A percentile compares a stretch with the other conserved stretches of the same genome.
phyloP scores from a whole-genome alignment of 169 alveolate species.

The Plasmodium billcollinsi region DNA sequence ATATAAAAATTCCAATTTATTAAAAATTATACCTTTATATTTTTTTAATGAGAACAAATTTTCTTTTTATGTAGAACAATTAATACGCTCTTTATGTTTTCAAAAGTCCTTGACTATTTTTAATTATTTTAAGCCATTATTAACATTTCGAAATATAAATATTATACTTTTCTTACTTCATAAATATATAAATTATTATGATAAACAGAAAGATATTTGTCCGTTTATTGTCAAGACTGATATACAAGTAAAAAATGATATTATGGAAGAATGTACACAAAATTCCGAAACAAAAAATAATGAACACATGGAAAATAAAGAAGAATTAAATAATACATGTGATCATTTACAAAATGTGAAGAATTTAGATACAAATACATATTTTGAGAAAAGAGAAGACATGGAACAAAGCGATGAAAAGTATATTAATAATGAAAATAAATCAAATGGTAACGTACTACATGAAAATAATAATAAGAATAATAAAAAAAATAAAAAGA shows the following conservation, averaged over 20 bases:
- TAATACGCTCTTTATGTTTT: constrained; percentile 55
- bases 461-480: background rate
- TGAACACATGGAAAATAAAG: too few relatives aligned
- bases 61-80: constrained; percentile 40
- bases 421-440: background rate
- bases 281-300: too few relatives aligned
- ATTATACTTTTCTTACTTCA: constrained; percentile 63
- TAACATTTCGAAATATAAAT: constrained; percentile 44
- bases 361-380: too few relatives aligned
- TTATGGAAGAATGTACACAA: background rate
- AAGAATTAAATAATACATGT: too few relatives aligned
- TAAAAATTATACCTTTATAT: constrained; percentile 63
- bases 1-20: constrained; percentile 48
- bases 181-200: constrained; percentile 53
- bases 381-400: constrained; percentile 15
- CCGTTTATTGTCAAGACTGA: constrained; percentile 1
- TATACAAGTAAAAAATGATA: background rate
- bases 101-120: constrained; percentile 61
- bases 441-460: background rate
- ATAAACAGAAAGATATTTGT: constrained; percentile 7
- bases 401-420: background rate
- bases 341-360: too few relatives aligned
- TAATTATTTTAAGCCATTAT: constrained; percentile 41
- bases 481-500: background rate
- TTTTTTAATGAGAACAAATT: constrained; percentile 63